A percentile compares a stretch with the other conserved stretches of the same genome.
phyloP scores from a whole-genome alignment of 257 asterid species.

The Solanum commersonii region DNA sequence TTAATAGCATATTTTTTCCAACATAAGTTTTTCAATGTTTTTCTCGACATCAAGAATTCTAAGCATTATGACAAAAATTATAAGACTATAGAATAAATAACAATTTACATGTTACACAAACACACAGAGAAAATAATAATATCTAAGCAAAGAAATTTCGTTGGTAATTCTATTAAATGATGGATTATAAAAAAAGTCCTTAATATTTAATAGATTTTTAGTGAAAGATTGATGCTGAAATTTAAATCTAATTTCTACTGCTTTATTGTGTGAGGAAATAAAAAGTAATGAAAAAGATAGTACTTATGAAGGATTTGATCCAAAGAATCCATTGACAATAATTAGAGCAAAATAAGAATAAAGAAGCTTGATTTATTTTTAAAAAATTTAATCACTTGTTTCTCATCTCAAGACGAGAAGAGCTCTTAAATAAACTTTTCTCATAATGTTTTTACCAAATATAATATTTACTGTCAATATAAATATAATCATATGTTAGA shows the following conservation, averaged over 20 bases:
- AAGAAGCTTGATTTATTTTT: too few relatives aligned
- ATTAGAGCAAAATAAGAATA: too few relatives aligned
- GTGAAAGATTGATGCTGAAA: not conserved
- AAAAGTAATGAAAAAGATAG: not conserved
- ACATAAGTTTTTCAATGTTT: too few relatives aligned
- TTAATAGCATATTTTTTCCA: not conserved
- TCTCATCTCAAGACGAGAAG: not conserved
- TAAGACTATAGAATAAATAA: not conserved
- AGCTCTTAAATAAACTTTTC: not conserved
- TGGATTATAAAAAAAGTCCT: not conserved
- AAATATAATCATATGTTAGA: not conserved
- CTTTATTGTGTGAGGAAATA: not conserved
- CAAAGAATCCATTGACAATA: not conserved
- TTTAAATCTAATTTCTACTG: not conserved
- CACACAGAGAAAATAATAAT: not conserved
- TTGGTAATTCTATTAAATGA: not conserved
- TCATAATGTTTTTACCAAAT: not conserved
- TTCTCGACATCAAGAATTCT: not conserved
- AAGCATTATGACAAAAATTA: not conserved
- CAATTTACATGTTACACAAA: not conserved
- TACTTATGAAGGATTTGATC: not conserved
- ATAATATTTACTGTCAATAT: not conserved
- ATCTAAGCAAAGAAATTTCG: accelerated
- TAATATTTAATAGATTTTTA: not conserved
- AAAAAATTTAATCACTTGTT: too few relatives aligned